Conservation (phyloP, 73 alveolate species). For the Paramecium biaurelia region DNA sequence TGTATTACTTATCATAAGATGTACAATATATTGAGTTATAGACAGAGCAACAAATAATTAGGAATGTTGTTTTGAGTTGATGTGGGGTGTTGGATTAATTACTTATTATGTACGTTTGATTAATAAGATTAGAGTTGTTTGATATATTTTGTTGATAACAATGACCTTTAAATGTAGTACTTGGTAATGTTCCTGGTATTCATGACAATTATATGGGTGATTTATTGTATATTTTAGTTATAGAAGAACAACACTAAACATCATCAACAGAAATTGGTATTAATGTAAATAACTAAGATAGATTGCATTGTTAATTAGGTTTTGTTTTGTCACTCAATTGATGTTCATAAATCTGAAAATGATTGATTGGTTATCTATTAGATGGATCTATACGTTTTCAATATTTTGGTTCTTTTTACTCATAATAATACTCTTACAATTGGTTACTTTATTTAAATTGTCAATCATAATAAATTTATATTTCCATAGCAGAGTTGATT, state of each 20-base stretch:
- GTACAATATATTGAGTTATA: background rate
- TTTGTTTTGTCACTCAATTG: background rate
- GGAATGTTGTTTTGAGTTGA: background rate
- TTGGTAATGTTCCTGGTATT: background rate
- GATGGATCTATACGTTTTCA: background rate
- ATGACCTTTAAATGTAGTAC: background rate
- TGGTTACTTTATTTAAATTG: background rate
- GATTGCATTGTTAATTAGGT: background rate
- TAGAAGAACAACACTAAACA: background rate
- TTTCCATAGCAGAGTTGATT: background rate
- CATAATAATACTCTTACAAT: background rate
- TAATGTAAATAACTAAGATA: background rate
- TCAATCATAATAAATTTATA: background rate
- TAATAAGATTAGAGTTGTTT: background rate
- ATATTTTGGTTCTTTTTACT: background rate
- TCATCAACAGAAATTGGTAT: background rate
- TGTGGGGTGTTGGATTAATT: background rate
- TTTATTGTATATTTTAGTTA: background rate
- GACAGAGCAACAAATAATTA: background rate
- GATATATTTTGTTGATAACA: background rate
- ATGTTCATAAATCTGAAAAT: background rate
- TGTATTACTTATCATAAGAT: background rate
- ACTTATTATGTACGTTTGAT: background rate
- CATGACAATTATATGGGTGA: background rate
- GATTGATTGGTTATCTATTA: background rate